A percentile compares a stretch with the other conserved stretches of the same genome.
Evolutionary conservation across 345 rosid genomes (phyloP).

Genomic region (Salix exigua): DNA sequence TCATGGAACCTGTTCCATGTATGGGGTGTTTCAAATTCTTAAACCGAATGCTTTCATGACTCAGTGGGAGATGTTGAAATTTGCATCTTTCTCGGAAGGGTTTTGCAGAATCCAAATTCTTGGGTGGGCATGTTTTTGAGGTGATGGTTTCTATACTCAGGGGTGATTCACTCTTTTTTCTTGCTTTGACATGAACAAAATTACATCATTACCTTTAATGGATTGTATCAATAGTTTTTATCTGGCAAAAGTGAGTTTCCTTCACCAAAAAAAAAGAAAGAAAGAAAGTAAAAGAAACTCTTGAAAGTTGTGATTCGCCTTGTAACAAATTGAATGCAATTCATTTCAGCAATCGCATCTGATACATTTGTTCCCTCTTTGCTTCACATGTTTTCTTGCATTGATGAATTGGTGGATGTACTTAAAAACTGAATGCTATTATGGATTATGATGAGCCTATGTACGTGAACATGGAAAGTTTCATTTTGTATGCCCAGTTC

Average conservation of each 20-base stretch:
- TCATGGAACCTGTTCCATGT: neutral
- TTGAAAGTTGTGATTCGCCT: neutral
- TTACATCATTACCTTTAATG: neutral
- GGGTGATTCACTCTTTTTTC: neutral
- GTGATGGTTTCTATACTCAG: neutral
- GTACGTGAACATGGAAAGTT: neutral
- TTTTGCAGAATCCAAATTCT: neutral
- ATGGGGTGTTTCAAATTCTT: neutral
- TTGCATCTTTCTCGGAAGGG: neutral
- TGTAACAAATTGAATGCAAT: neutral
- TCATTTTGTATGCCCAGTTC: too few species aligned
- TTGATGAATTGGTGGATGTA: neutral
- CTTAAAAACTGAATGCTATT: neutral
- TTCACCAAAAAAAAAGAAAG: neutral
- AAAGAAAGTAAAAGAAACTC: neutral
- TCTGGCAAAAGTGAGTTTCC: neutral
- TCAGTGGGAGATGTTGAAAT: conserved; percentile 7
- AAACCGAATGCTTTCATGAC: conserved; percentile 1
- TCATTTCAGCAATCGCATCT: neutral
- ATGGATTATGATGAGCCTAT: neutral
- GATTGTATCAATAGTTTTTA: neutral
- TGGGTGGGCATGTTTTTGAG: neutral
- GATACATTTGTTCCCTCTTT: neutral
- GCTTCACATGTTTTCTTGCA: neutral
- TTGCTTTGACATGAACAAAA: neutral